Conservation (phyloP, 176 grass and related monocot genomes). For the Carex cristatella region DNA sequence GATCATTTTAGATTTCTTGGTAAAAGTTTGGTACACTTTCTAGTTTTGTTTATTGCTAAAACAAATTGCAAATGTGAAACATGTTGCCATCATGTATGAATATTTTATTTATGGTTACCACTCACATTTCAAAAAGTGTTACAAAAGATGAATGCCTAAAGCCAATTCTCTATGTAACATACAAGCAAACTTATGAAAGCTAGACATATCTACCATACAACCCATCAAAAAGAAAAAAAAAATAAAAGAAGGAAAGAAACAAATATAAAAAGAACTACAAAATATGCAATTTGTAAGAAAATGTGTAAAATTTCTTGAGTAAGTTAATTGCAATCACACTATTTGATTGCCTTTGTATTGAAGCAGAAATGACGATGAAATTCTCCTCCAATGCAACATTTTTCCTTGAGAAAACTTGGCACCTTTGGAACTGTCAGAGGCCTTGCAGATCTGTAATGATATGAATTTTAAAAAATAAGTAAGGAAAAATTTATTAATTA, state of each 20-base stretch:
- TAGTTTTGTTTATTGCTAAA: background rate
- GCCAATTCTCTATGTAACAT: conserved; percentile 7
- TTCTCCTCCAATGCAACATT: conserved; percentile 73
- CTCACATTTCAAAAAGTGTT: background rate
- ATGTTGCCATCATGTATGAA: background rate
- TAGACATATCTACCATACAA: conserved; percentile 6
- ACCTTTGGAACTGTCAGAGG: conserved; percentile 76
- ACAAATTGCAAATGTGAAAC: background rate
- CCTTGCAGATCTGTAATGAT: conserved; percentile 48
- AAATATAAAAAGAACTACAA: conserved; percentile 5
- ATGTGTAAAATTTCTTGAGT: background rate
- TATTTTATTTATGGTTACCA: background rate
- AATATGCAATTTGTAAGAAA: conserved; percentile 13
- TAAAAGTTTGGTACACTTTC: background rate
- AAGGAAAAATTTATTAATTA: background rate
- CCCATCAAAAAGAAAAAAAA: background rate
- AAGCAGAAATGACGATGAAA: conserved; percentile 84
- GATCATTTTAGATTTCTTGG: background rate
- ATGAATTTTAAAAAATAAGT: background rate
- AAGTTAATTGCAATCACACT: background rate
- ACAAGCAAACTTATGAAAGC: background rate
- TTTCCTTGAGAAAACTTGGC: conserved; percentile 69
- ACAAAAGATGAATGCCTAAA: conserved; percentile 2
- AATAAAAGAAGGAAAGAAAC: background rate
- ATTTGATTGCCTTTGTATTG: conserved; percentile 50